Evolutionary conservation across 2,329 filamentous ascomycete genomes (phyloP), one percentile per base, ranked within the genome.

Genomic region (Phyllosticta citriasiana): DNA sequence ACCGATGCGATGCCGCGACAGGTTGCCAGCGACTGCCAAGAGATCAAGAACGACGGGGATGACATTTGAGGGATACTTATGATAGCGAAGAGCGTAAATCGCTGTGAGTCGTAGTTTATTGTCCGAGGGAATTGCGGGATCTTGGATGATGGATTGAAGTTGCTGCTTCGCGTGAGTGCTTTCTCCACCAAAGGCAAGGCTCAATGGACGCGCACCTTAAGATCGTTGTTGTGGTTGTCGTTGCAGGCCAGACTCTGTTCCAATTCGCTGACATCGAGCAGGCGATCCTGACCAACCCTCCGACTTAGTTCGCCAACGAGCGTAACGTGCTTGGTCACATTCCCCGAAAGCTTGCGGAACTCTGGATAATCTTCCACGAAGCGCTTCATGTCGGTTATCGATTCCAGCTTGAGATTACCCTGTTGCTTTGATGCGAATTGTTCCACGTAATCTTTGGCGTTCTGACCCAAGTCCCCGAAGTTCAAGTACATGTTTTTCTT

Each of bases 401-500:
- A 97, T 71, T 99, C 94, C 63, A 99, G 92, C 71, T 96, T 94
- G 72, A 91, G 89, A 68, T 87, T 96, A 68, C 88, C 96, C 71
- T 97, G 93, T n/a, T 93, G 96, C 73, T 96, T 97, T 12, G 89
- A 91, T 68, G 97, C 94, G 70, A 97, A 99, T 71, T 97, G 94
- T 71, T 96, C 92, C 60, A 99, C 94, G 68, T 99, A 99, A 82
- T 97, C 92, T 74, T 97, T 97, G 71, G 97, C 96, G 67, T 95
- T 97, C 51, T 93, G 89, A 10, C 94, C 92, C 5, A 99, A 81
- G 67, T 97, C 92, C 60, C 93, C 92, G 73, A 97, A 99, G 72
- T 97, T 97, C 69, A 96, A 84, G 67, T 92, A 97, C 92, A 97
- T 97, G 74, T 97, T 97, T 78, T 97, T 97, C 76, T 88, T 97